A percentile compares a stretch with the other conserved stretches of the same genome.
Conservation (phyloP, 2,329 filamentous ascomycete species). For the Colletotrichum sp. region DNA sequence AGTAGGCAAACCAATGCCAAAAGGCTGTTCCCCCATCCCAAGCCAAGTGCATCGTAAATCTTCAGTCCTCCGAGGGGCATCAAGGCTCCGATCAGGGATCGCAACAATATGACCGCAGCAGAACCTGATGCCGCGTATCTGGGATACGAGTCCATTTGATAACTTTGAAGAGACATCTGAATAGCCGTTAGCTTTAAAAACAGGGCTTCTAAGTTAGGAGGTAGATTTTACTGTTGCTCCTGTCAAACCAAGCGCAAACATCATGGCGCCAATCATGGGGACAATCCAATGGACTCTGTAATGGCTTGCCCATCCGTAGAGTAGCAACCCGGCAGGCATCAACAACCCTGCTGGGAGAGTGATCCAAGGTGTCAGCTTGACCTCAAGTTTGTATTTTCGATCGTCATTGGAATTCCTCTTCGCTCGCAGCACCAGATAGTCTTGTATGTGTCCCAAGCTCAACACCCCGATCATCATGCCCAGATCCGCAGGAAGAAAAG, state of each 20-base stretch:
- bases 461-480: slow-evolving; percentile 49
- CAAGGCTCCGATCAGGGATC: slow-evolving; percentile 41
- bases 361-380: slow-evolving; percentile 28
- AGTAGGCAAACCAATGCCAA: slow-evolving; percentile 42
- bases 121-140: slow-evolving; percentile 43
- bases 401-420: slow-evolving; percentile 25
- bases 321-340: slow-evolving; percentile 55
- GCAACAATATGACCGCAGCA: slow-evolving; percentile 41
- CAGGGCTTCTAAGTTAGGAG: no score
- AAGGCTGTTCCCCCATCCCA: slow-evolving; percentile 49
- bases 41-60: slow-evolving; percentile 42
- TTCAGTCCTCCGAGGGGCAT: slow-evolving; percentile 41
- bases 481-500: slow-evolving; percentile 59
- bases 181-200: background rate
- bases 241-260: slow-evolving; percentile 43
- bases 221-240: slow-evolving; percentile 32
- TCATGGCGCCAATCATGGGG: slow-evolving; percentile 52
- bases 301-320: slow-evolving; percentile 65
- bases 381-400: slow-evolving; percentile 31
- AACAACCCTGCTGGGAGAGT: slow-evolving; percentile 33
- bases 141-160: slow-evolving; percentile 63
- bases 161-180: slow-evolving; percentile 58
- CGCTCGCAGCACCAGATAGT: slow-evolving; percentile 28
- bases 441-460: slow-evolving; percentile 36
- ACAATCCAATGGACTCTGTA: slow-evolving; percentile 58